Base-by-base conservation (phyloP, 768 basidiomycete species). In the Collybiopsis luxurians region DNA sequence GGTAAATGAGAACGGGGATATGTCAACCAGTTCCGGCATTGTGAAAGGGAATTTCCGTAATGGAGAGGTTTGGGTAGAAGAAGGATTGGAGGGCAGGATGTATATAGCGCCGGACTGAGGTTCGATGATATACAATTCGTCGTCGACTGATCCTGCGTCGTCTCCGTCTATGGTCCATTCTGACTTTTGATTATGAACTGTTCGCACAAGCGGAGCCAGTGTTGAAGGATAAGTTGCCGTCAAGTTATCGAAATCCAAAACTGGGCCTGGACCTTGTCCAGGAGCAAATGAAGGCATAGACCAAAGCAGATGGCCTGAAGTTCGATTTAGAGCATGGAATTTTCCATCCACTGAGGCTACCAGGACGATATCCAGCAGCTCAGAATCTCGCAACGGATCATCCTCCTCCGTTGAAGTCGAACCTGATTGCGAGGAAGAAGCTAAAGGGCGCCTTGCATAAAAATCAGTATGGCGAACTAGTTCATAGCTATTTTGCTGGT, bases 101-200 rank as follows among this genome's bases (percentile, higher is more conserved):
- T 90, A 98, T 61, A 98, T 91, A 65, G 93, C 89, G 6, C 96
- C 96, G 4, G 90, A 88, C 75, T 95, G 90, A 0, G 96, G 96
- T 66, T 98, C 96, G 52, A 98, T 90, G 59, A 98, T 87, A 72
- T 96, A 98, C 43, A 89, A 82, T 68, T 93, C 92, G 63, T 84
- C 82, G 26, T 74, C 69, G 0, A 70, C 66, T 54, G 73, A 67
- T 47, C n/a, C n/a, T n/a, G 81, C 79, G 60, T 87, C 86, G 58
- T 79, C 79, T 11, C 71, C 77, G 44, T 55, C 45, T 11, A 55
- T 47, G 24, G 12, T 24, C 9, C 27, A 39, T 61, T 88, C 85
- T 6, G 80, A 75, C 66, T 76, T 66, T 43, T 84, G 73, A 11
- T 79, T 68, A 62, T 90, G 89, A 44, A 79, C 72, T 0, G 89